phyloP scores from a whole-genome alignment of 139 green algal genomes.

The Haematococcus lacustris region DNA sequence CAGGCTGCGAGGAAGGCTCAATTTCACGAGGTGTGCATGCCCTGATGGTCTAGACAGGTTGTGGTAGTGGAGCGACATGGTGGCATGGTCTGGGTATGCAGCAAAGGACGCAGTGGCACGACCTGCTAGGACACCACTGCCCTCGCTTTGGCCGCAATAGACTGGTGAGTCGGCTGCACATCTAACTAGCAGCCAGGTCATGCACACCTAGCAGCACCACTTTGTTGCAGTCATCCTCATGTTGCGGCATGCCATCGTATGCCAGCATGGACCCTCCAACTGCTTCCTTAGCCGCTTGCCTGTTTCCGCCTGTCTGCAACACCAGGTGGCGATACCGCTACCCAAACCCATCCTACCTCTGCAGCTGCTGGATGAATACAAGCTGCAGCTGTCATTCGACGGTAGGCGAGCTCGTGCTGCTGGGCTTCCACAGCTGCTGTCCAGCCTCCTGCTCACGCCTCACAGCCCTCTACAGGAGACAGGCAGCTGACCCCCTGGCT shows the following conservation, averaged over 20 bases:
- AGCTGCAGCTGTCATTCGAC: conserved; percentile 45
- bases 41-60: background rate
- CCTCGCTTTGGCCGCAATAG: conserved; percentile 27
- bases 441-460: no score
- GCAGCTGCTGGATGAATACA: conserved; percentile 27
- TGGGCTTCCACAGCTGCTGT: no score
- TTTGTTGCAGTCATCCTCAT: no score
- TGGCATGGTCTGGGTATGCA: background rate
- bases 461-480: conserved; percentile 16
- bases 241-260: no score
- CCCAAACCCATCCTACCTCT: conserved; percentile 22
- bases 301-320: no score
- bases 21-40: conserved; percentile 19
- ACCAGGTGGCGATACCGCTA: conserved; percentile 28
- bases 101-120: conserved; percentile 34
- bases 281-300: no score
- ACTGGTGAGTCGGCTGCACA: conserved; percentile 17
- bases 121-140: conserved; percentile 34
- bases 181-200: no score
- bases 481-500: conserved; percentile 59
- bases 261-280: no score
- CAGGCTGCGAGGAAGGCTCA: conserved; percentile 29
- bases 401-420: conserved; percentile 11
- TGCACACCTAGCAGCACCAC: no score
- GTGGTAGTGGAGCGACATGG: background rate